Conservation (phyloP, 495 filamentous ascomycete species). For the Parathielavia hyrcaniae region DNA sequence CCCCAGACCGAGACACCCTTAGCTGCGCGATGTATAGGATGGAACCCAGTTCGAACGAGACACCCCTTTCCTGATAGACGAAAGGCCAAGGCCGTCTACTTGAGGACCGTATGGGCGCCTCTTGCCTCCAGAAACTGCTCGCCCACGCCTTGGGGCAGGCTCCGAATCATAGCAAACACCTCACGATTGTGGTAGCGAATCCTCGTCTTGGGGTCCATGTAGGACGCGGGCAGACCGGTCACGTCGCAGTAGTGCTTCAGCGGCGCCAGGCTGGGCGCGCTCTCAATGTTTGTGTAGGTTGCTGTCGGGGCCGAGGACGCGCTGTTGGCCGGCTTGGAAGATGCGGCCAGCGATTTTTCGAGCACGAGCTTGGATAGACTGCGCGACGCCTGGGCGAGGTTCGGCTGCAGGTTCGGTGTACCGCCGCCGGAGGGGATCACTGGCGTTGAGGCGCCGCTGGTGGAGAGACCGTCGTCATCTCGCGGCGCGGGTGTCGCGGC, state of each 20-base stretch:
- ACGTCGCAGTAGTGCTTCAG: slow-evolving; percentile 87
- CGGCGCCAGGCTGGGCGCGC: slow-evolving; percentile 73
- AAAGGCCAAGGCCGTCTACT: slow-evolving; percentile 37
- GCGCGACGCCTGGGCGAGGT: slow-evolving; percentile 76
- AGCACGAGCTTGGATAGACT: slow-evolving; percentile 78
- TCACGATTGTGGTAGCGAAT: slow-evolving; percentile 85
- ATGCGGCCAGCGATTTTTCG: slow-evolving; percentile 51
- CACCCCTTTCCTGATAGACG: no score
- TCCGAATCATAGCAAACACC: slow-evolving; percentile 73
- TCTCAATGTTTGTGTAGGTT: slow-evolving; percentile 93
- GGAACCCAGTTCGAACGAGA: not conserved
- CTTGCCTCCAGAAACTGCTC: slow-evolving; percentile 85
- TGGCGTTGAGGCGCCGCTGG: slow-evolving; percentile 56
- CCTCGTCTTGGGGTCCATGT: slow-evolving; percentile 89
- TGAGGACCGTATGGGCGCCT: slow-evolving; percentile 87
- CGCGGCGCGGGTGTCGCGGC: slow-evolving; percentile 58
- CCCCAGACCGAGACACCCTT: not conserved
- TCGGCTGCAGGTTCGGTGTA: slow-evolving; percentile 48
- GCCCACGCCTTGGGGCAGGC: slow-evolving; percentile 66
- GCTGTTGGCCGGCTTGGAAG: slow-evolving; percentile 28
- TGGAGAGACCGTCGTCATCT: slow-evolving; percentile 47
- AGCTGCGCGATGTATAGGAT: not conserved
- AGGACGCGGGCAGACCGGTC: slow-evolving; percentile 80
- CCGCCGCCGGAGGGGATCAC: slow-evolving; percentile 36
- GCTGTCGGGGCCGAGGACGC: slow-evolving; percentile 55